A percentile compares a stretch with the other conserved stretches of the same genome.
These are phyloP conservation scores for Sphagnum fallax DNA, from an alignment of 228 moss, liverwort and hornwort species.

Conservation along the genomic window DNA sequence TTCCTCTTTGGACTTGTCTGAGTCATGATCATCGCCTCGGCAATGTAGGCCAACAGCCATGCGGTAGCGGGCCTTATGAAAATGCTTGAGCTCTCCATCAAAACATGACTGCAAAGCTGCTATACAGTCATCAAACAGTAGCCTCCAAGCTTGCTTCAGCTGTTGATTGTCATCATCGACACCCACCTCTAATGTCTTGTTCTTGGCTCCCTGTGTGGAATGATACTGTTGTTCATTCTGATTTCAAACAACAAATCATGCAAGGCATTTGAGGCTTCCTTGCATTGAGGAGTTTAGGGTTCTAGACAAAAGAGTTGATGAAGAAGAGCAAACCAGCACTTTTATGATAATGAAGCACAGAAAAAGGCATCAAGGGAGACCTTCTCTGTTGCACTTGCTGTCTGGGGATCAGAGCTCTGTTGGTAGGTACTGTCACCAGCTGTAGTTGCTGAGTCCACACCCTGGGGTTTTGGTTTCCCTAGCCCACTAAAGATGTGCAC, in stretches of 20 bases:
- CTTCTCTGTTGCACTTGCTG: conserved; percentile 21
- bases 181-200: conserved; percentile 30
- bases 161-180: conserved; percentile 45
- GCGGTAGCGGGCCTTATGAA: conserved; percentile 93
- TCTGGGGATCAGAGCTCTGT: conserved; percentile 17
- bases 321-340: too few relatives aligned
- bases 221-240: too few relatives aligned
- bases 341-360: too few relatives aligned
- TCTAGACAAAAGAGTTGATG: too few relatives aligned
- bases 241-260: too few relatives aligned
- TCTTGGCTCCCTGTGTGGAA: conserved; percentile 17
- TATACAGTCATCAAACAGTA: conserved; percentile 81
- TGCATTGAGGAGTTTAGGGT: background rate
- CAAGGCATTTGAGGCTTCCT: too few relatives aligned
- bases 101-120: conserved; percentile 80
- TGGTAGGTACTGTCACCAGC: conserved; percentile 25
- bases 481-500: conserved; percentile 37
- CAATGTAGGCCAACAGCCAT: conserved; percentile 71
- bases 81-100: conserved; percentile 98
- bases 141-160: conserved; percentile 58
- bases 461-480: conserved; percentile 12
- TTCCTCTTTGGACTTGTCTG: conserved; percentile 94
- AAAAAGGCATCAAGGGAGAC: conserved; percentile 8
- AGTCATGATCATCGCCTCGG: conserved; percentile 55
- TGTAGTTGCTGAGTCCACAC: conserved; percentile 20